Evolutionary conservation across 139 green algal species (phyloP), one percentile per base, ranked within the genome.

Genomic region (Picochlorum sp.): DNA sequence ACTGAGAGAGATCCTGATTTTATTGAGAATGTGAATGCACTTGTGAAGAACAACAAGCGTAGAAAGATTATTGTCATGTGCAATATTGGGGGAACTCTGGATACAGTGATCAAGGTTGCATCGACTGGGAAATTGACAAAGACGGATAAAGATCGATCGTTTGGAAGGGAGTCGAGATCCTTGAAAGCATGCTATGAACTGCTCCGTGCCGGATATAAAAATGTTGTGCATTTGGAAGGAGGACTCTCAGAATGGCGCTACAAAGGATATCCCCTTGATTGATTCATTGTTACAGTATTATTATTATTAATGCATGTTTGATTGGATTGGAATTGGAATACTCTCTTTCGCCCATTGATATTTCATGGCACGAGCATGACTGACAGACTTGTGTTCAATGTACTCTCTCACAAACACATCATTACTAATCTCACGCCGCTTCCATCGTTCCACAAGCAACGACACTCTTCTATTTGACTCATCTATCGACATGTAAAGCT

Each of bases 161-260:
- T 92, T 74, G 85, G 86, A 6, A 58, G 84, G 3, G 86, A 94
- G 71, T 77, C 70, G 6, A 73, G 86, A 45, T 82, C 72, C 14
- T 77, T 94, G 49, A 94, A 94, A 69, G 86, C 81, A 4, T 84
- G 75, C 45, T 86, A 88, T 57, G 83, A 92, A 67, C 63, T 91
- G 16, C 38, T 83, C 58, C 58, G 82, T 69, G 77, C 71, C 6
- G 83, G 80, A 8, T 90, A 65, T 56, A 83, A 38, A 24, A 73
- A 90, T 45, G 69, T 90, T 20, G 57, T 83, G 28, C 75, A 84
- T 62, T 63, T 90, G 49, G 67, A 87, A 52, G 82, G 81, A 2
- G 84, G 84, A 1, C 59, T 88, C 11, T 63, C 62, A 28, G 62
- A 75, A 21, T 90, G 84, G 84, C 65, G 80, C 14, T 64, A 66